Conservation (phyloP, 768 basidiomycete species). For the Chalciporus pseudorubinellus region DNA sequence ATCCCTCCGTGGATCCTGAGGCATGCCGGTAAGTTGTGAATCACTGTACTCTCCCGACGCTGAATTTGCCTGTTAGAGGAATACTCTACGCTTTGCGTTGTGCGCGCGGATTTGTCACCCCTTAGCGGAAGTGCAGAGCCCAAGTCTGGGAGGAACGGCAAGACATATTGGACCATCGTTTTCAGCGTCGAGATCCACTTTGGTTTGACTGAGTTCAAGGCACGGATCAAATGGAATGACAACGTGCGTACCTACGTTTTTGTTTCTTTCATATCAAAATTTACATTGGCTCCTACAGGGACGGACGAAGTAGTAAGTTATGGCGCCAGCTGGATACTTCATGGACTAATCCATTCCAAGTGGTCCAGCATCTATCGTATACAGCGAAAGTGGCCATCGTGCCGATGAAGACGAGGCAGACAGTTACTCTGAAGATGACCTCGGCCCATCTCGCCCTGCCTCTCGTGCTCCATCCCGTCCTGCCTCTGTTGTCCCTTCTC, state of each 20-base stretch:
- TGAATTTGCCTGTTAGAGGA: slow-evolving; percentile 42
- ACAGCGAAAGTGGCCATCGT: slow-evolving; percentile 75
- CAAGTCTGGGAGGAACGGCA: slow-evolving; percentile 60
- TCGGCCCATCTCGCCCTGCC: slow-evolving; percentile 29
- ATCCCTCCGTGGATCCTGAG: slow-evolving; percentile 75
- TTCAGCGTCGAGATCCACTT: slow-evolving; percentile 85
- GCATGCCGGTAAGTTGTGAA: slow-evolving; percentile 35
- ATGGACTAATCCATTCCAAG: slow-evolving; percentile 34
- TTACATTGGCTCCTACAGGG: slow-evolving; percentile 43
- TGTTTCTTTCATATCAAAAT: neutral
- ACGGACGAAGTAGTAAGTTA: slow-evolving; percentile 66
- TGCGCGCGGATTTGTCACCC: slow-evolving; percentile 74
- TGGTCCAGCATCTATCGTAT: slow-evolving; percentile 77
- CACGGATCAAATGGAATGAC: slow-evolving; percentile 80
- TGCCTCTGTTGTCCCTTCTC: slow-evolving; percentile 49
- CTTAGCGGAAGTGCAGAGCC: slow-evolving; percentile 69
- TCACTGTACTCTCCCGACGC: neutral
- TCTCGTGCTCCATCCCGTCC: slow-evolving; percentile 40
- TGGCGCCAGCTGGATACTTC: neutral
- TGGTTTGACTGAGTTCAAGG: slow-evolving; percentile 78
- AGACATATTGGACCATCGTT: slow-evolving; percentile 80
- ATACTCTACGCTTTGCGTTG: slow-evolving; percentile 75
- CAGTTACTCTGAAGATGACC: slow-evolving; percentile 63
- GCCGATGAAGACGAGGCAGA: slow-evolving; percentile 73
- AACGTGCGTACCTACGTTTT: slow-evolving; percentile 45